Evolutionary conservation across 2,329 filamentous ascomycete species (phyloP).

Genomic region (Ceratocystis papillata): DNA sequence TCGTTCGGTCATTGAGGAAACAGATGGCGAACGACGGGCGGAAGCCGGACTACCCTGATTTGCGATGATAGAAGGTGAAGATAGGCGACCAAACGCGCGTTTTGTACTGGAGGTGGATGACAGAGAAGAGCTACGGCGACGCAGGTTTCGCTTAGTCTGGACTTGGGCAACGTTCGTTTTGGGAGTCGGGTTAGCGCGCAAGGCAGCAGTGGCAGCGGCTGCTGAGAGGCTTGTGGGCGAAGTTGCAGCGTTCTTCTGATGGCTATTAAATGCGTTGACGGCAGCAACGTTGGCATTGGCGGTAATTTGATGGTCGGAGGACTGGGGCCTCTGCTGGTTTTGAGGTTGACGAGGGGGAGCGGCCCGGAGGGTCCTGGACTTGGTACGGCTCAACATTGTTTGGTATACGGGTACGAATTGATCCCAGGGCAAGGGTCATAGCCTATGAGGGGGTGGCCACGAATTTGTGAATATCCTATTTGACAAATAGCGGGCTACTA

Average conservation of each 20-base stretch:
- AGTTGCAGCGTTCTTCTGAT: conserved; percentile 31
- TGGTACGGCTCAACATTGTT: conserved; percentile 43
- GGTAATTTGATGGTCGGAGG: conserved; percentile 44
- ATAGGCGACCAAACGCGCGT: conserved; percentile 18
- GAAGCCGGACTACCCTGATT: neutral
- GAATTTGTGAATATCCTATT: conserved; percentile 10
- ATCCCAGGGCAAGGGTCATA: conserved; percentile 12
- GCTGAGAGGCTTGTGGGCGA: conserved; percentile 60
- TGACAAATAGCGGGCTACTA: neutral
- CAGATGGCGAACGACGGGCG: conserved; percentile 57
- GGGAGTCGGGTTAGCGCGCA: conserved; percentile 65
- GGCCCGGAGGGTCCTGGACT: conserved; percentile 37
- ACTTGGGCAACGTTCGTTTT: conserved; percentile 72
- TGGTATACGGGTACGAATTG: neutral
- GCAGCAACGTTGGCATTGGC: conserved; percentile 64
- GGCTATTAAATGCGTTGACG: conserved; percentile 69
- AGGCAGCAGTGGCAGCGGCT: conserved; percentile 74
- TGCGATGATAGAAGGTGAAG: neutral
- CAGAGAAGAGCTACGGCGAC: conserved; percentile 55
- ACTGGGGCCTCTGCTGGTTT: conserved; percentile 28
- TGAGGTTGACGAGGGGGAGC: conserved; percentile 11
- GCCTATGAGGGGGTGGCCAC: conserved; percentile 11
- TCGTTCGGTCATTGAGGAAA: conserved; percentile 75
- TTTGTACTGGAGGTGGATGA: conserved; percentile 50
- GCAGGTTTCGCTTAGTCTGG: conserved; percentile 74